Evolutionary conservation across 2,329 filamentous ascomycete species (phyloP).

Genomic region (Diaporthe sp.): DNA sequence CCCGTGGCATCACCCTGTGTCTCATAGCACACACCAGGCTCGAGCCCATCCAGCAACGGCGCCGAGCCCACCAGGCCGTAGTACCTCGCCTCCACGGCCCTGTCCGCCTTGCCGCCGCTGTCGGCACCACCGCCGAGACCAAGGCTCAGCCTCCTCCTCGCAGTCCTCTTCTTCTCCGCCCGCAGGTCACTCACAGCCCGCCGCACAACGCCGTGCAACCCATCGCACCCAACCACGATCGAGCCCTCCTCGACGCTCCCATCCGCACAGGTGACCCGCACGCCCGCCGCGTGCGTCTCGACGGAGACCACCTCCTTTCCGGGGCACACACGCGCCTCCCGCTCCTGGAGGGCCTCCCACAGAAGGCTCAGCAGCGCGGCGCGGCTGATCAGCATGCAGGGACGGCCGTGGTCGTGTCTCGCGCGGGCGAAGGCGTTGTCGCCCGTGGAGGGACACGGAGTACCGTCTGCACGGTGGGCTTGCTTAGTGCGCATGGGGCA

Average conservation of each 20-base stretch:
- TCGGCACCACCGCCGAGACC: neutral
- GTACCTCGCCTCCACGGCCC: constrained; percentile 36
- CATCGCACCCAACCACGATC: constrained; percentile 44
- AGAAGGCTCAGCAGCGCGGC: constrained; percentile 40
- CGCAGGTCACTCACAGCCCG: constrained; percentile 32
- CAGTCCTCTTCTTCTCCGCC: neutral
- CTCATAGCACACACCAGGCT: constrained; percentile 29
- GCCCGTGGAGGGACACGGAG: too few relatives aligned
- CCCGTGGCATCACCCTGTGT: neutral
- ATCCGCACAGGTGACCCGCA: constrained; percentile 41
- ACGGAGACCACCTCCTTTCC: constrained; percentile 41
- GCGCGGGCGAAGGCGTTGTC: constrained; percentile 39
- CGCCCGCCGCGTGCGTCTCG: constrained; percentile 31
- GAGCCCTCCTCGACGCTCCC: constrained; percentile 41
- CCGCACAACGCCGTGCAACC: constrained; percentile 43
- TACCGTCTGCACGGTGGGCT: constrained; percentile 36
- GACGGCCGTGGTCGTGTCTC: constrained; percentile 40
- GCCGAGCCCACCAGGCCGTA: constrained; percentile 36
- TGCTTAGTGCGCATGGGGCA: constrained; percentile 32
- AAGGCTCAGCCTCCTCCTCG: constrained; percentile 3
- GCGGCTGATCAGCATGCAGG: constrained; percentile 42
- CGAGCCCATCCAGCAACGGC: constrained; percentile 1
- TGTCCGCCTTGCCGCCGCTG: neutral
- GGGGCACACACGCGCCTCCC: constrained; percentile 35
- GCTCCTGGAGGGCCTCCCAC: constrained; percentile 38